Percentiles rank a stretch among this genome's conserved stretches.
Evolutionary conservation across 306 rosid species (phyloP).

Genomic region (Inga laurina): DNA sequence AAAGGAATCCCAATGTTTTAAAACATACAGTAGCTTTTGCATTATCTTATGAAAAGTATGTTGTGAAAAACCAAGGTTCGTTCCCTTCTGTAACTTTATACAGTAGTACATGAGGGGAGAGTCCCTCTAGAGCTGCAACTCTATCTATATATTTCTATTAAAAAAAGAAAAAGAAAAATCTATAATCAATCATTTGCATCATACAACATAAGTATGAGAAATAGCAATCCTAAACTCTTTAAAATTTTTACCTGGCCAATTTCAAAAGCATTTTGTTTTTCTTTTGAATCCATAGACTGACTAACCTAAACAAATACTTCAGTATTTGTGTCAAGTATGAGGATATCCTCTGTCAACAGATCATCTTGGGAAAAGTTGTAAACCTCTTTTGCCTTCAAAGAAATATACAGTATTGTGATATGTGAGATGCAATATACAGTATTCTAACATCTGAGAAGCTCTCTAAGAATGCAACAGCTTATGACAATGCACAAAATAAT

Average conservation of each 20-base stretch:
- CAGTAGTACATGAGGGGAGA: constrained; percentile 75
- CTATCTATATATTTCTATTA: constrained; percentile 77
- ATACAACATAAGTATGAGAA: constrained; percentile 7
- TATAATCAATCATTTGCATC: constrained; percentile 16
- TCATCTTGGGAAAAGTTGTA: constrained; percentile 94
- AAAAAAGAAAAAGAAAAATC: constrained; percentile 3
- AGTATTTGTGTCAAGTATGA: constrained; percentile 93
- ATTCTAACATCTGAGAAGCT: constrained; percentile 14
- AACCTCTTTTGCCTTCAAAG: constrained; percentile 78
- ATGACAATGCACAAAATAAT: constrained; percentile 14
- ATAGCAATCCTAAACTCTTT: constrained; percentile 12
- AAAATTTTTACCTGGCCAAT: constrained; percentile 68
- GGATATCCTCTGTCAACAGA: constrained; percentile 88
- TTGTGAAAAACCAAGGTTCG: constrained; percentile 94
- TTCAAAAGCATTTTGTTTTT: constrained; percentile 85
- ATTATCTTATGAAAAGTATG: constrained; percentile 89
- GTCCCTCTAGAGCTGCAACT: constrained; percentile 87
- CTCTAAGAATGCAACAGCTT: constrained; percentile 18
- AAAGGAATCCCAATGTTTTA: constrained; percentile 16
- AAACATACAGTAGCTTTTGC: constrained; percentile 78
- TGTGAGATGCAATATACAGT: constrained; percentile 2
- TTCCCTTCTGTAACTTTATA: constrained; percentile 95
- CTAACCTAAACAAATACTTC: constrained; percentile 99
- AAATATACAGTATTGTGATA: constrained; percentile 17
- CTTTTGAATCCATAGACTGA: constrained; percentile 81